Conservation (phyloP, 2,329 filamentous ascomycete species). For the Xylariaceae sp. region DNA sequence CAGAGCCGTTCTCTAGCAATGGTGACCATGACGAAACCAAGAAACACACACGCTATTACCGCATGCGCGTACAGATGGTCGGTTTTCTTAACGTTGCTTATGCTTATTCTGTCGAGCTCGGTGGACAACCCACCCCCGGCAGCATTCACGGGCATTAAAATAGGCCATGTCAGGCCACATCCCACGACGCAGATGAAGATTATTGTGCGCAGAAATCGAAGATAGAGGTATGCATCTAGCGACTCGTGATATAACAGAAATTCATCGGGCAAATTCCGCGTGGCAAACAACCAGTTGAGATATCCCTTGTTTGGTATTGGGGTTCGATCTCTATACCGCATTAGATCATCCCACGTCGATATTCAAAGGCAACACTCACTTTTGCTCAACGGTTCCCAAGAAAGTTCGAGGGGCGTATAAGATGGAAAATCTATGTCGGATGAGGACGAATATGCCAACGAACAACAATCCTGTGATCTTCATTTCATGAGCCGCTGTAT, state of each 20-base stretch:
- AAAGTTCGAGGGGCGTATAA: constrained; percentile 32
- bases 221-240: constrained; percentile 81
- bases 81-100: constrained; percentile 51
- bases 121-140: constrained; percentile 64
- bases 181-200: constrained; percentile 77
- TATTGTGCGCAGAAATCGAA: constrained; percentile 77
- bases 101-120: constrained; percentile 63
- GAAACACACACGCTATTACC: constrained; percentile 77
- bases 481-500: constrained; percentile 14
- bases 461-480: constrained; percentile 28
- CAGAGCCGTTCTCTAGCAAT: constrained; percentile 87
- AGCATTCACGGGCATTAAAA: constrained; percentile 78
- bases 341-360: constrained; percentile 11
- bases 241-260: constrained; percentile 83
- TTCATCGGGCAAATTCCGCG: constrained; percentile 58
- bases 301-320: constrained; percentile 24
- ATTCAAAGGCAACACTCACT: constrained; percentile 19
- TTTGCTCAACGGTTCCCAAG: constrained; percentile 30
- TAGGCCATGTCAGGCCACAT: constrained; percentile 75
- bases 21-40: constrained; percentile 83
- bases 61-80: constrained; percentile 74
- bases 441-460: constrained; percentile 28
- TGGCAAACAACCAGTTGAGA: constrained; percentile 29
- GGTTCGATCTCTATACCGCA: constrained; percentile 26
- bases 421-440: constrained; percentile 27